Evolutionary conservation across 176 grass and related monocot genomes (phyloP), one percentile per base, ranked within the genome.

Genomic region (Echinochloa phyllopogon): DNA sequence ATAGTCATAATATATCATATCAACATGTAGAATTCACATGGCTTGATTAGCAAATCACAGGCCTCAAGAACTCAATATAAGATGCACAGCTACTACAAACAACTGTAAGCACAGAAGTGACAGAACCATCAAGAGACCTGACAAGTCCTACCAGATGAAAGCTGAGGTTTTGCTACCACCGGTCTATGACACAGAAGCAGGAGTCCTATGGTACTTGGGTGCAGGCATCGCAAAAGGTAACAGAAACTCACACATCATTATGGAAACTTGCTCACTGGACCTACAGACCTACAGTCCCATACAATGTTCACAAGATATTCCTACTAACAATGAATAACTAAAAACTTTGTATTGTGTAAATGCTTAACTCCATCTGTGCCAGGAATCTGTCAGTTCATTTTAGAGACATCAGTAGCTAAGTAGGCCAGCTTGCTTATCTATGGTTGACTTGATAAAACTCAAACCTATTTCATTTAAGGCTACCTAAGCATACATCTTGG

Each of bases 321-420:
- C 11, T 41, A 2, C 16, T 42, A 39, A 8, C 18, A 4, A 68
- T 68, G 41, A 66, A 69, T 29, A 37, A 40, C 25, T 59, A 65
- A 40, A 59, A 75, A 8, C 20, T 68, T 68, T 74, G 16, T 58
- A 36, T 4, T 27, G 10, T 44, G 41, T 74, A 72, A 79, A 33
- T 79, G 58, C 21, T 48, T 16, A 49, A 41, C n/a, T 49, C 7
- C 20, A 52, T 66, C 42, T 65, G 49, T 64, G 57, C 29, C 24
- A 56, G 67, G 48, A 84, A 84, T 24, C 39, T 44, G 74, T 45
- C 15, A 16, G 52, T 83, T 78, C 63, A 59, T 16, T 51, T 62
- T 39, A 48, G 65, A 70, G 0, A 58, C n/a, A 45, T 23, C 1
- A 72, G 73, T 71, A 53, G 4, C n/a, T 82, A 64, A 38, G 24